Percentiles rank a stretch among this genome's conserved stretches.
These are phyloP conservation scores for Trichoderma parareesei DNA, from an alignment of 495 filamentous ascomycete genomes.

Conservation along the genomic window DNA sequence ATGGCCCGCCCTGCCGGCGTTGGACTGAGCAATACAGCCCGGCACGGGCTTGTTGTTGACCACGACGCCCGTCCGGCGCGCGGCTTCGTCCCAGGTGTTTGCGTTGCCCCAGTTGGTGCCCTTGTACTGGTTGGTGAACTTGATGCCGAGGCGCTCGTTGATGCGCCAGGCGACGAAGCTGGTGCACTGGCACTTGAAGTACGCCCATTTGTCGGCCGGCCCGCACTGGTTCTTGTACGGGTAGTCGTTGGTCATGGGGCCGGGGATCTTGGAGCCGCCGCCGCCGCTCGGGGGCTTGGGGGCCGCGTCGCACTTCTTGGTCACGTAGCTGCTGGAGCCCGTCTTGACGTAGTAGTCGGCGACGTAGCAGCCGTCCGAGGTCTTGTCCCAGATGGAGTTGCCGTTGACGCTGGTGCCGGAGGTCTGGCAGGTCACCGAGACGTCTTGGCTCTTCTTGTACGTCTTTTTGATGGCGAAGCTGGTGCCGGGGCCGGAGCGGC, in stretches of 20 bases:
- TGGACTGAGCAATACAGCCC: conserved; percentile 20
- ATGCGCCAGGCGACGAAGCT: conserved; percentile 22
- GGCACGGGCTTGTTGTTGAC: conserved; percentile 20
- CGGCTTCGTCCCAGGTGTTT: conserved; percentile 21
- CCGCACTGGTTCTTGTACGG: conserved; percentile 18
- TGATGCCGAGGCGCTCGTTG: conserved; percentile 20
- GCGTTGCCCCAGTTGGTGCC: conserved; percentile 21
- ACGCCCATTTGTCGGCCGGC: conserved; percentile 19
- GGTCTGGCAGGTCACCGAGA: conserved; percentile 23
- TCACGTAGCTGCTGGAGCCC: conserved; percentile 19
- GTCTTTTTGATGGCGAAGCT: conserved; percentile 16
- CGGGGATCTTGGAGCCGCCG: conserved; percentile 15
- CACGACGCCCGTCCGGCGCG: conserved; percentile 14
- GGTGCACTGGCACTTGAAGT: conserved; percentile 22
- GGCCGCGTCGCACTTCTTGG: conserved; percentile 5
- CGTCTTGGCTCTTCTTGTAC: conserved; percentile 19
- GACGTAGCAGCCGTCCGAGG: conserved; percentile 23
- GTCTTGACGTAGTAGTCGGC: conserved; percentile 24
- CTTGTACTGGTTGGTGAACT: conserved; percentile 23
- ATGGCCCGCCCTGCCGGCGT: conserved; percentile 17
- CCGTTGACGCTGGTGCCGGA: conserved; percentile 16
- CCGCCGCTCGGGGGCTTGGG: not conserved
- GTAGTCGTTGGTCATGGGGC: conserved; percentile 21
- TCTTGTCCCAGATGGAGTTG: conserved; percentile 27
- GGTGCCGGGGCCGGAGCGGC: conserved; percentile 21